Percentiles rank a stretch among this genome's conserved stretches.
phyloP scores from a whole-genome alignment of 495 filamentous ascomycete species.

The Pseudoneurospora amorphoporcata region DNA sequence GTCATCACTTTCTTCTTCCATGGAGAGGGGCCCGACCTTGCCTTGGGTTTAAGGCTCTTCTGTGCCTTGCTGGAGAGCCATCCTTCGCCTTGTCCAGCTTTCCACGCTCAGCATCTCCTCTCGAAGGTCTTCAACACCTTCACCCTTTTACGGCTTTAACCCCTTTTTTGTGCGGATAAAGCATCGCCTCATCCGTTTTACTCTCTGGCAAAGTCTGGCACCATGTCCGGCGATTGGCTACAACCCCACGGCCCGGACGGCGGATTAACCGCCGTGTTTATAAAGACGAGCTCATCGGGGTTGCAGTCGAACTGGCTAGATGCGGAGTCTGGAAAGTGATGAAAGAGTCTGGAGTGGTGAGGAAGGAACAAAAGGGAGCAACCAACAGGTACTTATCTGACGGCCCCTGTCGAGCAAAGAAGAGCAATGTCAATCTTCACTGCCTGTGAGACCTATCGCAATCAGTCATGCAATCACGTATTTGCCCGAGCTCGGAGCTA shows the following conservation, averaged over 20 bases:
- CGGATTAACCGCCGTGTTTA: background rate
- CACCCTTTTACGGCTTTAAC: too few relatives aligned
- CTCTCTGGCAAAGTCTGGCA: background rate
- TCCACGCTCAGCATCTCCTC: background rate
- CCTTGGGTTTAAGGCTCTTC: background rate
- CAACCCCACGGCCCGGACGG: background rate
- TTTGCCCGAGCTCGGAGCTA: background rate
- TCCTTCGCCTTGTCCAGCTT: background rate
- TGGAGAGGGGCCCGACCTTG: conserved; percentile 8
- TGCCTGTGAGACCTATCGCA: background rate
- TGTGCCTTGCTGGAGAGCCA: background rate
- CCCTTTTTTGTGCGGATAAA: too few relatives aligned
- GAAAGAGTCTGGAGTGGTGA: background rate
- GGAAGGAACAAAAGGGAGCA: background rate
- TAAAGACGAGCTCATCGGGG: background rate
- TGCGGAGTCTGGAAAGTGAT: background rate
- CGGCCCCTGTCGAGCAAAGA: background rate
- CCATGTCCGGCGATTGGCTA: background rate
- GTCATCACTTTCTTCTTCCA: conserved; percentile 1
- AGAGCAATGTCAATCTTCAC: background rate
- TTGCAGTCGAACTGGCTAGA: background rate
- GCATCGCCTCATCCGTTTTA: too few relatives aligned
- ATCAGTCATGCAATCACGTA: background rate
- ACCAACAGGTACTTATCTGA: background rate
- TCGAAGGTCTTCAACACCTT: too few relatives aligned